A percentile compares a stretch with the other conserved stretches of the same genome.
Conservation (phyloP, 2,329 filamentous ascomycete species). For the Colletotrichum graminicola region DNA sequence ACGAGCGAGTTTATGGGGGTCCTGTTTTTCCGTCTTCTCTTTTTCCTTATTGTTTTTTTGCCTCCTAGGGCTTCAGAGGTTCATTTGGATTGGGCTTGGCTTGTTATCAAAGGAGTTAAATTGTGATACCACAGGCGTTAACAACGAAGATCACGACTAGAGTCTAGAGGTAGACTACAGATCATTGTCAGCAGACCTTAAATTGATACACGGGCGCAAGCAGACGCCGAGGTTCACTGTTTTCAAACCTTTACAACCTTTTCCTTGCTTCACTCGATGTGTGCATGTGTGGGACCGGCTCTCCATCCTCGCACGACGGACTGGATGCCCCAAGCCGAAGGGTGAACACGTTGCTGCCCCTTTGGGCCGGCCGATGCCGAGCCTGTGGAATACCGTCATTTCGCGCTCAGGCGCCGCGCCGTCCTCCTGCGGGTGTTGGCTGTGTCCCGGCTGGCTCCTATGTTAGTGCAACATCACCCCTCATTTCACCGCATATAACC, state of each 20-base stretch:
- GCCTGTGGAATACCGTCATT: conserved; percentile 32
- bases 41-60: not conserved
- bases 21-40: no score
- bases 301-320: conserved; percentile 1
- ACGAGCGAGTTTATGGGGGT: conserved; percentile 26
- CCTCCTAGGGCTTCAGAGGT: not conserved
- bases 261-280: not conserved
- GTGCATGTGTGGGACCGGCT: not conserved
- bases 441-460: conserved; percentile 1
- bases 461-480: not conserved
- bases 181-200: not conserved
- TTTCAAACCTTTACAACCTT: not conserved
- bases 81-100: conserved; percentile 2
- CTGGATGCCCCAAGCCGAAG: conserved; percentile 1
- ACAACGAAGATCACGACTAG: conserved; percentile 16
- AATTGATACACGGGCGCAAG: conserved; percentile 18
- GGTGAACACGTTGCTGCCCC: not conserved
- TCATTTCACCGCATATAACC: conserved; percentile 1
- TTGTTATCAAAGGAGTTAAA: conserved; percentile 7
- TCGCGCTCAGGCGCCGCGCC: conserved; percentile 21
- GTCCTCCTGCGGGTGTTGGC: conserved; percentile 12
- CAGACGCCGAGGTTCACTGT: conserved; percentile 1
- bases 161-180: not conserved
- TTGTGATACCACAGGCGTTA: conserved; percentile 37
- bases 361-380: conserved; percentile 11